Percentiles rank a stretch among this genome's conserved stretches.
Evolutionary conservation across 1,284 basidiomycete species (phyloP).

Genomic region (Ceratobasidium sp.): DNA sequence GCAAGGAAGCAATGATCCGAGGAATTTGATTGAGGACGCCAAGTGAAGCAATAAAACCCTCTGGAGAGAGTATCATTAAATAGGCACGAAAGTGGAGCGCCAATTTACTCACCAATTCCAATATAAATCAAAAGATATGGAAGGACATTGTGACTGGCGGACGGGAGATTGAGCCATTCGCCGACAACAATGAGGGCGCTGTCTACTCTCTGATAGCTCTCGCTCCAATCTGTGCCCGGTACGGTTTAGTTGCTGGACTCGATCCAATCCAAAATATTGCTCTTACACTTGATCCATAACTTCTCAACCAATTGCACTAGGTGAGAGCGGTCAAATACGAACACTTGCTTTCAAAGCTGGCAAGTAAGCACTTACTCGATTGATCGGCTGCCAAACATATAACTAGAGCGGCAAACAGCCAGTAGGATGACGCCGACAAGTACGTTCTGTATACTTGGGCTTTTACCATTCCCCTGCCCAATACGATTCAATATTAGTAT

Average conservation of each 20-base stretch:
- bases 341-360: too few relatives aligned
- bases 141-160: conserved; percentile 32
- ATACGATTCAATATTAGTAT: too few relatives aligned
- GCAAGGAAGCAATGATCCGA: conserved; percentile 21
- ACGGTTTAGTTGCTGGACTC: too few relatives aligned
- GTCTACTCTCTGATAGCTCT: conserved; percentile 13
- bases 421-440: conserved; percentile 41
- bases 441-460: conserved; percentile 40
- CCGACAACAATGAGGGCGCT: neutral
- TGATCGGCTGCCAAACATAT: neutral
- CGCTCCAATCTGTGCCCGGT: conserved; percentile 35
- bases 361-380: conserved; percentile 25
- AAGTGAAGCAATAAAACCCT: neutral
- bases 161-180: conserved; percentile 6
- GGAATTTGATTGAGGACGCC: conserved; percentile 29
- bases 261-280: too few relatives aligned
- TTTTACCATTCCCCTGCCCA: conserved; percentile 20
- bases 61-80: neutral
- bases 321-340: neutral
- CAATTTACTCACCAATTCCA: conserved; percentile 14
- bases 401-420: conserved; percentile 27
- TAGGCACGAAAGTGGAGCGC: conserved; percentile 57
- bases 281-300: conserved; percentile 44
- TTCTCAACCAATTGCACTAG: conserved; percentile 30
- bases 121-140: conserved; percentile 41